A percentile compares a stretch with the other conserved stretches of the same genome.
These are phyloP conservation scores for Plectosphaerella plurivora DNA, from an alignment of 2,329 filamentous ascomycete genomes.

Conservation along the genomic window DNA sequence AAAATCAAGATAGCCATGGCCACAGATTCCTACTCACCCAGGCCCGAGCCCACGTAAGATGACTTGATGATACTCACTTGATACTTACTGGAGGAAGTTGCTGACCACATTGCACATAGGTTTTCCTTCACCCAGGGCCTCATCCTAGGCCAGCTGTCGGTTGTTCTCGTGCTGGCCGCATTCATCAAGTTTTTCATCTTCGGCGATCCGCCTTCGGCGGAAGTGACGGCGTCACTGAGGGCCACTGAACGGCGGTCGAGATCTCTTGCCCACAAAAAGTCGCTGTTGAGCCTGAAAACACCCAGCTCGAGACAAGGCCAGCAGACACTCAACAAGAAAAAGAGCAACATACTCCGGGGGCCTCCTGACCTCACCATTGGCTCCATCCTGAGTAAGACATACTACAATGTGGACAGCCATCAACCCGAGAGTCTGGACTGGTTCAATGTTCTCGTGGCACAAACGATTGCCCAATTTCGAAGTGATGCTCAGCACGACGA, in stretches of 20 bases:
- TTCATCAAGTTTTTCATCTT: conserved; percentile 99
- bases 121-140: conserved; percentile 92
- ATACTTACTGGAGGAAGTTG: not conserved
- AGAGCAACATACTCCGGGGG: conserved; percentile 68
- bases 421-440: conserved; percentile 96
- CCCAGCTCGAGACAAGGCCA: conserved; percentile 33
- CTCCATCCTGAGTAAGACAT: conserved; percentile 92
- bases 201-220: conserved; percentile 82
- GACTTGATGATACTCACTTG: not conserved
- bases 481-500: conserved; percentile 90
- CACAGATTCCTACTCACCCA: conserved; percentile 23
- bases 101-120: conserved; percentile 33
- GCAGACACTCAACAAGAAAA: conserved; percentile 54
- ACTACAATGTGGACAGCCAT: conserved; percentile 93
- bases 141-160: conserved; percentile 86
- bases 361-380: conserved; percentile 80
- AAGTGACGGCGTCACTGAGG: conserved; percentile 70
- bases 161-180: conserved; percentile 83
- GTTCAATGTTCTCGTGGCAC: conserved; percentile 97
- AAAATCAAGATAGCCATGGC: no score
- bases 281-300: conserved; percentile 59
- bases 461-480: conserved; percentile 93
- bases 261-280: conserved; percentile 72
- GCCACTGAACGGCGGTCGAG: conserved; percentile 70
- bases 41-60: conserved; percentile 17